Evolutionary conservation across 2,329 filamentous ascomycete genomes (phyloP), one percentile per base, ranked within the genome.

Genomic region (Didymella arachidicola): DNA sequence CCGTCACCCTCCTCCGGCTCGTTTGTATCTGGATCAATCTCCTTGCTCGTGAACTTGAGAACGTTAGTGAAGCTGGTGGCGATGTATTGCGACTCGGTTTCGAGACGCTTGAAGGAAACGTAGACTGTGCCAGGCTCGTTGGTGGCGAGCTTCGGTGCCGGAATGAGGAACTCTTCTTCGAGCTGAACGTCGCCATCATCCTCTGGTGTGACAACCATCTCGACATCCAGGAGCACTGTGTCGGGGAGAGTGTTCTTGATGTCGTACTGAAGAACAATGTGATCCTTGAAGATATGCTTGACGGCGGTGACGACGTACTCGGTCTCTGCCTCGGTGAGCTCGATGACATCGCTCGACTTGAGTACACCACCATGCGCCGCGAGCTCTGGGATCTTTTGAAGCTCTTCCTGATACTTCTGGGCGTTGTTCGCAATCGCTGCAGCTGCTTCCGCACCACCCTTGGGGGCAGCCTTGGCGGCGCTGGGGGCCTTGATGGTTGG

Each of bases 211-310:
- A 97, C 92, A 32, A 98, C 84, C 27, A 99, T 87, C 16, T 75
- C 70, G 19, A 77, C 76, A 50, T 77, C 74, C 18, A 73, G 60
- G 7, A 78, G 66, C 4, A 77, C 76, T 12, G 93, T 96, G 61
- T 93, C 92, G 12, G 92, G 89, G 11, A 99, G 84, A 2, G 95
- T 99, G 82, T 99, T 99, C 84, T 96, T 98, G 77, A 99, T 88
- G 75, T 98, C 92, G 78, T 95, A 99, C 75, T 99, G 95, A 53
- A 99, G 82, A 32, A 99, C 94, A 72, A 99, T 83, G 74, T 98
- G 92, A 76, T 97, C 92, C 81, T 96, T 96, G 88, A 97, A 99
- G 72, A 99, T 88, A 76, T 99, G 95, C 83, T 99, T 99, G 79
- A 97, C 86, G 22, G 95, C 89, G 34, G 86, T 88, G 60, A 99